Percentiles rank a stretch among this genome's conserved stretches.
Evolutionary conservation across 345 rosid genomes (phyloP).

Genomic region (Alliaria petiolata): DNA sequence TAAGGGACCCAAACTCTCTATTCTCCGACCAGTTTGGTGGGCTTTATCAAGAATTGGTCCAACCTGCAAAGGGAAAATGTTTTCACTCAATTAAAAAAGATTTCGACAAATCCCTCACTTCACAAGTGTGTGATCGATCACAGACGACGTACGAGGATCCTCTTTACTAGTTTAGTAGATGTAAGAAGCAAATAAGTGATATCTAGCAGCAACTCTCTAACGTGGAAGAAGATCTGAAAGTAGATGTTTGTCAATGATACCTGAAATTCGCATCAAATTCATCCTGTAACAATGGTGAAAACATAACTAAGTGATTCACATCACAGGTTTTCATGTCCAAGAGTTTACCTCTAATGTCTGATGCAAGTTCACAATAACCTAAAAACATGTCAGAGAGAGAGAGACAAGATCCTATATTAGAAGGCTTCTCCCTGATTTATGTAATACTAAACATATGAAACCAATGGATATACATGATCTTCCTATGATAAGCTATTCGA

Average conservation of each 20-base stretch:
- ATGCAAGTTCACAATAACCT: slow-evolving; percentile 75
- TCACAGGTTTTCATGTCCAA: not conserved
- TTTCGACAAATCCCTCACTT: not conserved
- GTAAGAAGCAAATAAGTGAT: too few relatives aligned
- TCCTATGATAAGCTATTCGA: too few relatives aligned
- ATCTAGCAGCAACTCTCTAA: too few relatives aligned
- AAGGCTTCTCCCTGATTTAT: not conserved
- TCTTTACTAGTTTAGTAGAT: too few relatives aligned
- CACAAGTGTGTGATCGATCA: too few relatives aligned
- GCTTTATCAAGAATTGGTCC: slow-evolving; percentile 59
- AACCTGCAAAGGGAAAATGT: slow-evolving; percentile 40
- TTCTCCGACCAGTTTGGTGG: slow-evolving; percentile 75
- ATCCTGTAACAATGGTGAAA: slow-evolving; percentile 42
- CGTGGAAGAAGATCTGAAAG: too few relatives aligned
- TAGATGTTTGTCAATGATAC: slow-evolving; percentile 26
- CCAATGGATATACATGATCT: not conserved
- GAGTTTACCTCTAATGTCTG: slow-evolving; percentile 51
- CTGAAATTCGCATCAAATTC: slow-evolving; percentile 67
- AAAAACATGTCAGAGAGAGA: slow-evolving; percentile 26
- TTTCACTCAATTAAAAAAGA: not conserved
- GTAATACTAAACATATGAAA: not conserved
- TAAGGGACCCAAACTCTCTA: slow-evolving; percentile 60
- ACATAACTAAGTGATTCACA: not conserved
- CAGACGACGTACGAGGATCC: too few relatives aligned
- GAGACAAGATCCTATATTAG: not conserved